These are phyloP conservation scores for Malus orientalis DNA, from an alignment of 306 rosid genomes.

Conservation along the genomic window DNA sequence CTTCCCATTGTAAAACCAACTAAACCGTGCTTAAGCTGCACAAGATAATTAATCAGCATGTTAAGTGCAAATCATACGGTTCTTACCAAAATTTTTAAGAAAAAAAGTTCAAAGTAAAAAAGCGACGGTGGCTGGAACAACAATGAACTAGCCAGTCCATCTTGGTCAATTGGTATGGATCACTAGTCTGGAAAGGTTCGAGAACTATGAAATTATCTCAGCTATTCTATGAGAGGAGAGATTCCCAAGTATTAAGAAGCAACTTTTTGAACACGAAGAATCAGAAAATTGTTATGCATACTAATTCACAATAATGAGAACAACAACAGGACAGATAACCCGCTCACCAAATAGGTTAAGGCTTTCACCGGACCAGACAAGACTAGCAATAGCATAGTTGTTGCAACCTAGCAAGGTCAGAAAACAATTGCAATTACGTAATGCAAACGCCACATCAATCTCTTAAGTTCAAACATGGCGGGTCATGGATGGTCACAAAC, in stretches of 20 bases:
- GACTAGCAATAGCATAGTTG: constrained; percentile 70
- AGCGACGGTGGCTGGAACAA: too few relatives aligned
- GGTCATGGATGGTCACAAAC: constrained; percentile 34
- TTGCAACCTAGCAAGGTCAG: constrained; percentile 63
- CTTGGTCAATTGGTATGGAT: not conserved
- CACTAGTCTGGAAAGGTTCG: not conserved
- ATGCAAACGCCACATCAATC: not conserved
- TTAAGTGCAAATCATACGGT: not conserved
- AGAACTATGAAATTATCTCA: not conserved
- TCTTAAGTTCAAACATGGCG: not conserved
- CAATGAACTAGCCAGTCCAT: not conserved
- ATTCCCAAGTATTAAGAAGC: constrained; percentile 3
- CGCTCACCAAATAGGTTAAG: constrained; percentile 72
- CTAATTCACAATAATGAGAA: not conserved
- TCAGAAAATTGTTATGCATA: not conserved
- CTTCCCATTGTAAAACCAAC: constrained; percentile 83
- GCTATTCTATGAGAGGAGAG: not conserved
- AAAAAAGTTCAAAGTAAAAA: too few relatives aligned
- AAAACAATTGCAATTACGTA: not conserved
- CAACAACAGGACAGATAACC: constrained; percentile 9
- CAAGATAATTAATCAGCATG: not conserved
- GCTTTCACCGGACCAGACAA: constrained; percentile 96
- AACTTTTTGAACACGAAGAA: not conserved
- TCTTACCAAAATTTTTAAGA: not conserved
- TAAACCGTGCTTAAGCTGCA: constrained; percentile 95